Base-by-base conservation (phyloP, 495 filamentous ascomycete species). In the Lentithecium fluviatile region DNA sequence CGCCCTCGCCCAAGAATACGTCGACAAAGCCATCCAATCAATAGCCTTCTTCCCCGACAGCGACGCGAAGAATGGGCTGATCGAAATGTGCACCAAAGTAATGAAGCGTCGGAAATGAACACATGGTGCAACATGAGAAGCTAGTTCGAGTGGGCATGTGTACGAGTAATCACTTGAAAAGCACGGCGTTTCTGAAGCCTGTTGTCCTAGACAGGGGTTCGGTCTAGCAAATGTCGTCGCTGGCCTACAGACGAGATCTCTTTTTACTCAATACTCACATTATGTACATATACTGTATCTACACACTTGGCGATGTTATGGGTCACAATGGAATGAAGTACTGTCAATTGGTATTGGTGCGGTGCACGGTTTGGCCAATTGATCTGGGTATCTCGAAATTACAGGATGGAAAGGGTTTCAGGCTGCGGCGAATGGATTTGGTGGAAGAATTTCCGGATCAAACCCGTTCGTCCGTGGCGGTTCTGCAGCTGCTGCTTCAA, bases 1-100 rank as follows among this genome's bases (percentile, higher is more conserved):
- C 62, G 87, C 82, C 8, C 79, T 98, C 38, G 94, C 94, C 12
- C 88, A 95, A 71, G 88, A 93, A 60, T 97, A 95, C 70, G 88
- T 86, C 20, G 85, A 94, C 70, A 88, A 88, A 69, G 94, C 94
- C n/a, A 86, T 92, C 50, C 79, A 83, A 17, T 88, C 93, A 17
- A 88, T 98, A 65, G 78, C 79, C 67, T 69, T 74, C 29, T 97
- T 97, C 74, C 95, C 94, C 15, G 87, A 91, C 52, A 89, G 90
- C 67, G 94, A 97, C 58, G 94, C 95, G 38, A 96, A 95, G 76
- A 79, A 86, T 21, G 93, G 91, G 7, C 78, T 98, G 52, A 80
- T 94, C 65, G 90, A 96, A 61, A 96, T 97, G 88, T 93, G 91
- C 63, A 82, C 86, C 68, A 96, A 96, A 77, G 90, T 91, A 1